Conservation (phyloP, 2,329 filamentous ascomycete species). For the Verticillium longisporum region DNA sequence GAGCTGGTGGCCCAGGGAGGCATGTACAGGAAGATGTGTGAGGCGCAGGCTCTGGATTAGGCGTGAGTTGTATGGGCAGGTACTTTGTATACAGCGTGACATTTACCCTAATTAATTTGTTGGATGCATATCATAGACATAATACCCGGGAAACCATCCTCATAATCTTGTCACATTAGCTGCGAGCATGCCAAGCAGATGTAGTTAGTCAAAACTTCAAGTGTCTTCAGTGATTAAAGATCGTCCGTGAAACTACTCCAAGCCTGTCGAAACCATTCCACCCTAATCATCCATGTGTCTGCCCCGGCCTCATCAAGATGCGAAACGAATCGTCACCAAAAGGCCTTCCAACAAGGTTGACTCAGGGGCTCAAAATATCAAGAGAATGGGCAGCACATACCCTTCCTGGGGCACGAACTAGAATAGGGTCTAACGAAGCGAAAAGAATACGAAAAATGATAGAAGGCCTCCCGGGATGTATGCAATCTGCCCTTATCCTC, state of each 20-base stretch:
- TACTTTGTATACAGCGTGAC: not conserved
- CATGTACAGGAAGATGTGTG: conserved; percentile 47
- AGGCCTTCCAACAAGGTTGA: too few species aligned
- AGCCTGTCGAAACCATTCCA: not conserved
- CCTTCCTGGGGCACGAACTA: conserved; percentile 5
- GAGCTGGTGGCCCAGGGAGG: conserved; percentile 45
- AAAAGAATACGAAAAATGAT: too few species aligned
- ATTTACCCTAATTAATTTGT: not conserved
- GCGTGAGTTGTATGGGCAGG: too few species aligned
- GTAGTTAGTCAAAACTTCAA: too few species aligned
- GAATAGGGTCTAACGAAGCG: not conserved
- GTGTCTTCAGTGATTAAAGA: too few species aligned
- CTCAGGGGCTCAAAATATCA: not conserved
- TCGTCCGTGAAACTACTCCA: too few species aligned
- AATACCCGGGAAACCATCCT: too few species aligned
- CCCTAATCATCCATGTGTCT: not conserved
- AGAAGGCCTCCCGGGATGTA: not conserved
- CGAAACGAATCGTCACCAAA: too few species aligned
- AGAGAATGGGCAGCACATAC: conserved; percentile 3
- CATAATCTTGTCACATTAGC: too few species aligned
- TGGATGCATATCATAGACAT: too few species aligned
- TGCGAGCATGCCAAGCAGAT: too few species aligned
- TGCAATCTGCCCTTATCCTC: not conserved
- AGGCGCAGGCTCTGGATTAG: conserved; percentile 33
- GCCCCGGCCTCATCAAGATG: too few species aligned